phyloP scores from a whole-genome alignment of 371 early-diverging fungal species.

The Vairimorpha necatrix region DNA sequence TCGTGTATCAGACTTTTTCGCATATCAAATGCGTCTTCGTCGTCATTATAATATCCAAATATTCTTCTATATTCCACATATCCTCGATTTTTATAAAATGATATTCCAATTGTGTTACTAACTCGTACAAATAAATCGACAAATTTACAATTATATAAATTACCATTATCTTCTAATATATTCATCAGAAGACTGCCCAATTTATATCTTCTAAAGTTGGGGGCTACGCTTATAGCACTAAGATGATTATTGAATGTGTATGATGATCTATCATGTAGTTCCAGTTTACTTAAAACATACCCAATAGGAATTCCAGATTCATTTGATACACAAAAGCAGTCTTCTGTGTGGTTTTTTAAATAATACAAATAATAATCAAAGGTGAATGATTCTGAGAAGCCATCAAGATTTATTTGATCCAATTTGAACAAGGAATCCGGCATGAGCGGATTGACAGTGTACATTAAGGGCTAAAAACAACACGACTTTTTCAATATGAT shows the following conservation, averaged over 20 bases:
- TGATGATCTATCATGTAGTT: constrained; percentile 23
- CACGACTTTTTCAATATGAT: not conserved
- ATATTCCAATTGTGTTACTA: constrained; percentile 84
- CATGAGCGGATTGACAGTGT: constrained; percentile 27
- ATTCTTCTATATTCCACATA: constrained; percentile 83
- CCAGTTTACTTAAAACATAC: constrained; percentile 62
- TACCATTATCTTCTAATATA: constrained; percentile 69
- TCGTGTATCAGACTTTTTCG: constrained; percentile 42
- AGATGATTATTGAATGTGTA: constrained; percentile 73
- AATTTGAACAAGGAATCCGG: constrained; percentile 48
- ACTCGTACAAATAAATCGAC: constrained; percentile 90
- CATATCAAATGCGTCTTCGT: constrained; percentile 65
- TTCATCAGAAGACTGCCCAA: constrained; percentile 82
- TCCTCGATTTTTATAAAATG: constrained; percentile 85
- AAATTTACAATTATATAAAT: constrained; percentile 78
- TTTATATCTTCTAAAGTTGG: constrained; percentile 82
- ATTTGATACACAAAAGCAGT: constrained; percentile 29
- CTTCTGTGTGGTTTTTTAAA: constrained; percentile 34
- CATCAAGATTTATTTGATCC: constrained; percentile 57
- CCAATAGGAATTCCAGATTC: constrained; percentile 28
- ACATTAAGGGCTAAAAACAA: constrained; percentile 34
- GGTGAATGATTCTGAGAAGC: constrained; percentile 52
- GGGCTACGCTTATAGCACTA: constrained; percentile 88
- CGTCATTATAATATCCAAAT: constrained; percentile 73
- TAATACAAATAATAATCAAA: constrained; percentile 61